Evolutionary conservation across 1,284 basidiomycete species (phyloP), one percentile per base, ranked within the genome.

Genomic region (Mycosarcoma mackinlayi): DNA sequence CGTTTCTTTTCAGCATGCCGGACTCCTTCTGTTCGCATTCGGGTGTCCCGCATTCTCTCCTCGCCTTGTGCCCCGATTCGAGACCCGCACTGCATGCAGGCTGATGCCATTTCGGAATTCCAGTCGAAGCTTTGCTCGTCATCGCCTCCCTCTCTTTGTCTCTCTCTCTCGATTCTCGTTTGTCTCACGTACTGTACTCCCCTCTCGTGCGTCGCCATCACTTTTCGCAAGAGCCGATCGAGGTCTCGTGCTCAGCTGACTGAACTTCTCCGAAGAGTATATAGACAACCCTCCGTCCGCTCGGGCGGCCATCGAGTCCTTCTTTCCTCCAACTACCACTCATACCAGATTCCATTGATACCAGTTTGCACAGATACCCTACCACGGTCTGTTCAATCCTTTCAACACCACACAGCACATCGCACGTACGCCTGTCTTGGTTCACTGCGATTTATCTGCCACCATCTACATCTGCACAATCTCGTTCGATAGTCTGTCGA

Each of bases 391-490:
- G 55, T 54, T 41, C 59, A 56, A 23, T 40, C 39, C 39, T 24
- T 33, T 4, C 42, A 33, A 25, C 37, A n/a, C 41, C 24, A 14
- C 23, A 31, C 18, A 19, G 3, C 37, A 23, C 31, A 57, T 63
- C 52, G 66, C 60, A 64, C 44, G 30, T 46, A 64, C 41, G 61
- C 67, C 67, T 70, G 67, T 70, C 61, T 64, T 64, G 67, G 67
- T 64, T 24, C 61, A 31, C 65, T 68, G 58, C 59, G 55, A 58
- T 67, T 50, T 19, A 23, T 28, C 24, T 23, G 37, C n/a, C 18
- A 24, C 24, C 10, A 4, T 21, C 21, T n/a, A 11, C 35, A 27
- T 34, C 27, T 35, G 47, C 47, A 37, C n/a, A 34, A 48, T 51
- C 56, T 40, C n/a, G 41, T 47, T 54, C 55, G 37, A 58, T 62